These are phyloP conservation scores for Neonectria ditissima DNA, from an alignment of 2,329 filamentous ascomycete species.

Conservation along the genomic window DNA sequence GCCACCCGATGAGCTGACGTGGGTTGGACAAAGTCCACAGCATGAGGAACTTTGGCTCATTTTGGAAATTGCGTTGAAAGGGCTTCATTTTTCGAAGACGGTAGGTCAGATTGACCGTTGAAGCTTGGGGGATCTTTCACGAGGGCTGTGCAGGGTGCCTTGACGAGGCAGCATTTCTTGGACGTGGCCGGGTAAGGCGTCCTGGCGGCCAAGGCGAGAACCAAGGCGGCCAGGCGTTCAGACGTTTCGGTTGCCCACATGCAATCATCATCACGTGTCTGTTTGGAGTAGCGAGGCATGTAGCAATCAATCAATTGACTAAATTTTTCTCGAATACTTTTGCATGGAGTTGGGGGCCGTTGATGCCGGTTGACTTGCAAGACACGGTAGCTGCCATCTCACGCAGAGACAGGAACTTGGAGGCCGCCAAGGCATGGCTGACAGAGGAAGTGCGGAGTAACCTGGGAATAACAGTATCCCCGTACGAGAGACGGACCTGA, in stretches of 20 bases:
- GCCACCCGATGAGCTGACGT: slow-evolving; percentile 5
- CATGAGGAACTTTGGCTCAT: slow-evolving; percentile 9
- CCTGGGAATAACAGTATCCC: neutral
- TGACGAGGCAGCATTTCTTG: neutral
- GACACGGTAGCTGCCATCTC: neutral
- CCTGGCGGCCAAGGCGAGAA: neutral
- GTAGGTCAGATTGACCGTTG: neutral
- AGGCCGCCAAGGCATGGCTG: neutral
- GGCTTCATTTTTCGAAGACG: neutral
- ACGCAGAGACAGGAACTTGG: neutral
- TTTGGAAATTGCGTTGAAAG: neutral
- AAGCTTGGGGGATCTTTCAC: neutral
- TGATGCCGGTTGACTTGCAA: too few relatives aligned
- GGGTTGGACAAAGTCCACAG: neutral
- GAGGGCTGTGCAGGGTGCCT: neutral
- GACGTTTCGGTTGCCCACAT: slow-evolving; percentile 4
- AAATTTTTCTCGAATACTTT: neutral
- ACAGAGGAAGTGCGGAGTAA: neutral
- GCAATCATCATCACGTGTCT: neutral
- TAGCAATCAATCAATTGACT: neutral
- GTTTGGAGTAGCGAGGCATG: neutral
- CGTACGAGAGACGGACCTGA: neutral
- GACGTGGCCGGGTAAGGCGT: neutral
- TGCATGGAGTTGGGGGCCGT: neutral
- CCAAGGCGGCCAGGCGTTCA: neutral